Conservation (phyloP, 306 rosid genomes). For the Medicago truncatula region MtrunA17r5.0-ANR NC_053043.1:12956001-12956500, state of each 20-base stretch:
- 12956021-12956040: background rate
- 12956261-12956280: conserved; percentile 81
- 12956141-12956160: background rate
- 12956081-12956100: conserved; percentile 1
- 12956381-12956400: conserved; percentile 46
- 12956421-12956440: conserved; percentile 24
- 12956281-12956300: conserved; percentile 73
- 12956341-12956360: conserved; percentile 74
- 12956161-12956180: conserved; percentile 8
- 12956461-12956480: background rate
- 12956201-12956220: background rate
- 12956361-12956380: conserved; percentile 58
- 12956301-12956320: conserved; percentile 88
- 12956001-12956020: background rate
- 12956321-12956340: conserved; percentile 94
- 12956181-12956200: conserved; percentile 13
- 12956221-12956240: background rate
- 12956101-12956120: background rate
- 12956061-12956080: background rate
- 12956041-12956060: background rate
- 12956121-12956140: background rate
- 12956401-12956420: background rate
- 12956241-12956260: conserved; percentile 89
- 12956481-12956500: background rate
- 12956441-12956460: conserved; percentile 14